Base-by-base conservation (phyloP, 441 rosid species). In the Corymbia calophylla region DNA sequence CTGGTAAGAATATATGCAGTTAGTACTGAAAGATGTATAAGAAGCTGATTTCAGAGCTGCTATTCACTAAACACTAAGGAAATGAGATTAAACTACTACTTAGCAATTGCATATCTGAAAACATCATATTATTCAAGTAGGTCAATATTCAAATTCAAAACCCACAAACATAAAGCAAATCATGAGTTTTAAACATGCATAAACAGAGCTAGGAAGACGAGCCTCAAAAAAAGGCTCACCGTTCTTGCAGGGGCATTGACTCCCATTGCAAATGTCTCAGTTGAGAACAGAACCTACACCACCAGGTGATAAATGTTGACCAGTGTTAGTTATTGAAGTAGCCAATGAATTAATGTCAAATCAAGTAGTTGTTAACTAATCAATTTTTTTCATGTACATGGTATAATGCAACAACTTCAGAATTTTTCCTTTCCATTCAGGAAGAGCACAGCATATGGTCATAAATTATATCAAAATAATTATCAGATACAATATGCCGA, bases 211-310 rank as follows among this genome's bases (percentile, higher is more conserved):
- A n/a, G 29, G 62, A 54, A 39, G 88, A 55, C 19, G 9, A 25
- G 88, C 68, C 85, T 44, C n/a, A 17, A 53, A 17, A 89, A 60
- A 89, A 77, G 31, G 92, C 98, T 95, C 91, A 96, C 99, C 91
- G 99, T 98, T 94, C 99, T 95, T 53, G 99, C 99, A 8, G 99
- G 99, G 90, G 99, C 99, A 91, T 98, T 98, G 85, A 98, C 99
- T 88, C 99, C 99, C 99, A 98, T 98, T 58, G 99, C 99, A 93
- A 97, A 98, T 92, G 99, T 98, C 94, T 98, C 99, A 4, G 99
- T 97, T 88, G 99, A 97, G 94, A 98, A 98, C 90, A 98, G 91
- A 85, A 98, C 97, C 99, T 98, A 90, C 56, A 92, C 88, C 86
- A 91, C 91, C 81, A 93, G 70, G 44, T 87, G 60, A 87, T n/a